Base-by-base conservation (phyloP, 805 yeast species). In the Kodamaea leandrae region DNA sequence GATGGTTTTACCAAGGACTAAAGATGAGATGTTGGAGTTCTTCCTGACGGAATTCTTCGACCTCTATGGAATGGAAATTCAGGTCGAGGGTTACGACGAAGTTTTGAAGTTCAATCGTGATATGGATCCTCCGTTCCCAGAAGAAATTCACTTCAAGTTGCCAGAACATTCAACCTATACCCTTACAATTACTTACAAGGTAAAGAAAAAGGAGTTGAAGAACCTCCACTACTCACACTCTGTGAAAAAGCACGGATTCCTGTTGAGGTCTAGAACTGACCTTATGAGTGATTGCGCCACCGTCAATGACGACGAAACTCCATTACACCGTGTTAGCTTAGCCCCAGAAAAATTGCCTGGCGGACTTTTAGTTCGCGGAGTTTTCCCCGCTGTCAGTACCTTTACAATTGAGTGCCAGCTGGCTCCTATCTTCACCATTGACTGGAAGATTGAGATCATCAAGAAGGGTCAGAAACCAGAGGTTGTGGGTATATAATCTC, bases 261-360 rank as follows among this genome's bases (percentile, higher is more conserved):
- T 56, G 3, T 44, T 63, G 20, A 53, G 51, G 28, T 40, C 51
- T 4, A 46, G 64, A 34, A 47, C 49, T 10, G 47, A 48, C 13
- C 40, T 43, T 3, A 45, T 63, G 34, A 39, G 48, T 7, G 57
- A 55, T 2, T 36, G 37, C 19, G 44, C 42, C 6, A 12, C 29
- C 1, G 49, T 49, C 12, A 58, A 51, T 36, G 50, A 48, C 15
- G 60, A 51, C 3, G 25, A 29, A 2, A 48, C 37, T 3, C 51
- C 54, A 2, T 20, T 21, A 14, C 57, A 61, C 40, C 41, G 39
- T 10, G 49, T 54, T 4, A 48, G 49, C 3, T 54, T 63, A 30
- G 55, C 54, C 2, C 55, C 57, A 1, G 66, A 60, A n/a, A 45
- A 50, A 6, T 32, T 63, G 9, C 66, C 68, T 1, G 61, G 64